These are phyloP conservation scores for Aaosphaeria pasadenensis DNA, from an alignment of 2,329 filamentous ascomycete genomes.

Conservation along the genomic window DNA sequence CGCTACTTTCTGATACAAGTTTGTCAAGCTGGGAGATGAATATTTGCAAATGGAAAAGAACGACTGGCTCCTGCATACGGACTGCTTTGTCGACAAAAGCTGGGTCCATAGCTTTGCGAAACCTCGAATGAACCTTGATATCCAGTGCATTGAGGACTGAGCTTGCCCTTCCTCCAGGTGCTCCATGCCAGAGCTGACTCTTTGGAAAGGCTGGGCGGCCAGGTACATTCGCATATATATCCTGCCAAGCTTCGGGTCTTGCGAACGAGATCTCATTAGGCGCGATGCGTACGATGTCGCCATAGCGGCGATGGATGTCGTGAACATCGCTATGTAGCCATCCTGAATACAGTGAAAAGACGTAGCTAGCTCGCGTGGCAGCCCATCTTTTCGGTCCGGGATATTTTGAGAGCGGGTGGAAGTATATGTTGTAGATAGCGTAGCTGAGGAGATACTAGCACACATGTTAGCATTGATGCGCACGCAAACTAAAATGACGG, in stretches of 20 bases:
- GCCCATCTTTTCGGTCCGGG: conserved; percentile 36
- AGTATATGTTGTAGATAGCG: conserved; percentile 32
- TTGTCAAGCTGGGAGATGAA: conserved; percentile 23
- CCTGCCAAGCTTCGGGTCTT: conserved; percentile 31
- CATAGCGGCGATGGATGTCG: conserved; percentile 34
- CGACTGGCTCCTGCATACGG: conserved; percentile 30
- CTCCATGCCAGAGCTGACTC: conserved; percentile 21
- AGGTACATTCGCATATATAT: conserved; percentile 32
- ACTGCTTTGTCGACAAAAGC: conserved; percentile 37
- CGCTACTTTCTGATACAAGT: background rate
- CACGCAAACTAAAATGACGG: background rate
- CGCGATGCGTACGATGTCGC: conserved; percentile 36
- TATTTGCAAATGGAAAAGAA: conserved; percentile 34
- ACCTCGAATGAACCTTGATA: conserved; percentile 18
- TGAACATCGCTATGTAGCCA: conserved; percentile 10
- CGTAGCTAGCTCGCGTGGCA: conserved; percentile 21
- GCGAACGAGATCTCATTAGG: conserved; percentile 40
- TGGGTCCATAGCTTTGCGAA: conserved; percentile 24
- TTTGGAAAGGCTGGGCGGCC: conserved; percentile 26
- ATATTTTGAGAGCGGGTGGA: conserved; percentile 38
- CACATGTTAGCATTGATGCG: background rate
- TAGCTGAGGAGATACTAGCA: background rate
- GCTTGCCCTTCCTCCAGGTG: conserved; percentile 17
- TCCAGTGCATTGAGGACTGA: conserved; percentile 15
- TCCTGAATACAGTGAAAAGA: conserved; percentile 6